Base-by-base conservation (phyloP, 2,329 filamentous ascomycete genomes). In the Gnomoniopsis sp. region DNA sequence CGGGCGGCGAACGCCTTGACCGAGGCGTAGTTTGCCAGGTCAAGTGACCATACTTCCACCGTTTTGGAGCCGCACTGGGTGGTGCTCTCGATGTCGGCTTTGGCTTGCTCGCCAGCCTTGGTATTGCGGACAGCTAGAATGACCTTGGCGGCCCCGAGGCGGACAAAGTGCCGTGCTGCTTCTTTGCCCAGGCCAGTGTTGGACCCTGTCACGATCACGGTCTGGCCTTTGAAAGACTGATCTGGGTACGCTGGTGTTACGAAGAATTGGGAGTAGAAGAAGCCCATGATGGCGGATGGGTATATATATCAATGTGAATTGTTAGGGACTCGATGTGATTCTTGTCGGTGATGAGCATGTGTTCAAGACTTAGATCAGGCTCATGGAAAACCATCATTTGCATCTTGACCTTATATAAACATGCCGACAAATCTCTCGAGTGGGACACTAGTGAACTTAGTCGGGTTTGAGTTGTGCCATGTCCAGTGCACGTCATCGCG, bases 171-270 rank as follows among this genome's bases (percentile, higher is more conserved):
- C 0, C 68, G 67, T 7, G 69, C 69, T 1, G 75, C 69, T 63
- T 77, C 75, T 0, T 75, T 66, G 0, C 75, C 75, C 2, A 78
- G 65, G 11, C 76, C 74, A 0, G 66, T 67, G 57, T 78, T 78
- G 12, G 73, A 68, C 2, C 76, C 76, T 0, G 74, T 77, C 1
- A 77, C 66, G 4, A 77, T 71, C 43, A 75, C 62, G 10, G 66
- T 70, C 52, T 71, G 3, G 65, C 59, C 60, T 3, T 44, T 54
- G 51, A 64, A 60, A 48, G 33, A 12, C 23, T 48, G 33, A 8
- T 43, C 53, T 6, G 54, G 54, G 43, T 26, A 21, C 1, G 43
- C 36, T 3, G 54, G 41, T 7, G 4, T 33, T 14, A 38, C 19
- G 19, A 34, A 26, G 23, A 41, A 22, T 7, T 55, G 57, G 26